Percentiles rank a stretch among this genome's conserved stretches.
phyloP scores from a whole-genome alignment of 371 early-diverging fungal species.

The Lichtheimia ornata region DNA sequence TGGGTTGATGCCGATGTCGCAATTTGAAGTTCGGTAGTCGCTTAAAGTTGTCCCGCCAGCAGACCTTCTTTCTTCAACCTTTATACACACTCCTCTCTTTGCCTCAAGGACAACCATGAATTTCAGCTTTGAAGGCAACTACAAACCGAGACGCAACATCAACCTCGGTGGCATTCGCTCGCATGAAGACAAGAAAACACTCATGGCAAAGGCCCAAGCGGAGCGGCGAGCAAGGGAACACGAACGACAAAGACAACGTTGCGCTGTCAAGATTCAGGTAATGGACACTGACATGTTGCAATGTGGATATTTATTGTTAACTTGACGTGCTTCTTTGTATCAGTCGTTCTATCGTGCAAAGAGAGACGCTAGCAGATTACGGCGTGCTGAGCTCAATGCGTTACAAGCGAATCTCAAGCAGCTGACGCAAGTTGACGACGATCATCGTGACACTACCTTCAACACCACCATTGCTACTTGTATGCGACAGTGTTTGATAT shows the following conservation, averaged over 20 bases:
- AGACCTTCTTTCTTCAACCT: too few species aligned
- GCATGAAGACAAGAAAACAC: conserved; percentile 63
- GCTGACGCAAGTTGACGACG: too few species aligned
- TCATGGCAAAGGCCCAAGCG: conserved; percentile 74
- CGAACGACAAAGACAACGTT: conserved; percentile 60
- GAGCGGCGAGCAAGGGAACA: conserved; percentile 76
- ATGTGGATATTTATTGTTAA: neutral
- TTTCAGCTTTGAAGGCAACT: conserved; percentile 76
- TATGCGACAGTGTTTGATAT: conserved; percentile 6
- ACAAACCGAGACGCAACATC: conserved; percentile 69
- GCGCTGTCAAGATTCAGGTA: conserved; percentile 73
- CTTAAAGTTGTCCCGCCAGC: too few species aligned
- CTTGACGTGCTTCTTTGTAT: neutral
- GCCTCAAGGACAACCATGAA: conserved; percentile 21
- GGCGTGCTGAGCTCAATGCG: neutral
- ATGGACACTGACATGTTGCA: neutral
- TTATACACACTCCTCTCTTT: too few species aligned
- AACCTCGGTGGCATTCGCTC: conserved; percentile 77
- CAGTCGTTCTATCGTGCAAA: conserved; percentile 47
- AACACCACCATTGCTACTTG: conserved; percentile 3
- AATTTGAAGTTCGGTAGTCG: too few species aligned
- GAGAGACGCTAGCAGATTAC: conserved; percentile 16
- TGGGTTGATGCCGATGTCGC: too few species aligned
- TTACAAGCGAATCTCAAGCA: too few species aligned
- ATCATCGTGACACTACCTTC: too few species aligned